Percentiles rank a stretch among this genome's conserved stretches.
These are phyloP conservation scores for Rugonectria rugulosa DNA, from an alignment of 2,329 filamentous ascomycete species.

Conservation along the genomic window DNA sequence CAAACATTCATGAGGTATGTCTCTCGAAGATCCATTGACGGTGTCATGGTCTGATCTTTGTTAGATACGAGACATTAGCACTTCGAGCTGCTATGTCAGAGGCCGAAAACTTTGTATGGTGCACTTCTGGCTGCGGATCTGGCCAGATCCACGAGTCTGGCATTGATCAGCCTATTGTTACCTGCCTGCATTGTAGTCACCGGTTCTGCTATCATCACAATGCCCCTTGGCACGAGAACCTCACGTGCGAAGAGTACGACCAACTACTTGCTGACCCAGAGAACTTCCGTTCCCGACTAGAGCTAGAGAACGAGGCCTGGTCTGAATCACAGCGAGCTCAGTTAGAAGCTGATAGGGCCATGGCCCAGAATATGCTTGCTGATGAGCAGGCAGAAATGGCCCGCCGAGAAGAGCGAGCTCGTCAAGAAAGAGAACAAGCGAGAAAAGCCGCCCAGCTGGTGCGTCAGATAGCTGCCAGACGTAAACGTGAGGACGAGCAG, in stretches of 20 bases:
- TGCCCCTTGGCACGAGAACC: constrained; percentile 50
- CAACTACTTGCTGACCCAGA: constrained; percentile 46
- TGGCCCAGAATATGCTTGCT: constrained; percentile 43
- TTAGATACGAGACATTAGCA: constrained; percentile 53
- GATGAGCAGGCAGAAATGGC: constrained; percentile 40
- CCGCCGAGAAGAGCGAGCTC: constrained; percentile 33
- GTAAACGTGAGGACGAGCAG: constrained; percentile 45
- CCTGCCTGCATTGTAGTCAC: constrained; percentile 48
- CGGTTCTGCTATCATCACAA: constrained; percentile 54
- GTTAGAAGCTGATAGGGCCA: constrained; percentile 52
- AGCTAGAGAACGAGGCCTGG: constrained; percentile 44
- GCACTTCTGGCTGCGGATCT: constrained; percentile 57
- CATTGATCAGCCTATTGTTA: constrained; percentile 49
- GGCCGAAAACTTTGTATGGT: constrained; percentile 60
- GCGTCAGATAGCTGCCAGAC: constrained; percentile 38
- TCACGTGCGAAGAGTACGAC: constrained; percentile 54
- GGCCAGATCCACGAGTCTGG: constrained; percentile 60
- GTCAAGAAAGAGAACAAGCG: constrained; percentile 32
- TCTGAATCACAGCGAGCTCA: constrained; percentile 55
- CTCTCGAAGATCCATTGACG: neutral
- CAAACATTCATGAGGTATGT: constrained; percentile 53
- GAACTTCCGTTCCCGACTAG: constrained; percentile 48
- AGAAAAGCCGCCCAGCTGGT: constrained; percentile 39
- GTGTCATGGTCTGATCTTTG: constrained; percentile 6
- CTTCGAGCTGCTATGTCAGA: constrained; percentile 52